A percentile compares a stretch with the other conserved stretches of the same genome.
Evolutionary conservation across 2,329 filamentous ascomycete genomes (phyloP).

Genomic region (Gaeumannomyces tritici): DNA sequence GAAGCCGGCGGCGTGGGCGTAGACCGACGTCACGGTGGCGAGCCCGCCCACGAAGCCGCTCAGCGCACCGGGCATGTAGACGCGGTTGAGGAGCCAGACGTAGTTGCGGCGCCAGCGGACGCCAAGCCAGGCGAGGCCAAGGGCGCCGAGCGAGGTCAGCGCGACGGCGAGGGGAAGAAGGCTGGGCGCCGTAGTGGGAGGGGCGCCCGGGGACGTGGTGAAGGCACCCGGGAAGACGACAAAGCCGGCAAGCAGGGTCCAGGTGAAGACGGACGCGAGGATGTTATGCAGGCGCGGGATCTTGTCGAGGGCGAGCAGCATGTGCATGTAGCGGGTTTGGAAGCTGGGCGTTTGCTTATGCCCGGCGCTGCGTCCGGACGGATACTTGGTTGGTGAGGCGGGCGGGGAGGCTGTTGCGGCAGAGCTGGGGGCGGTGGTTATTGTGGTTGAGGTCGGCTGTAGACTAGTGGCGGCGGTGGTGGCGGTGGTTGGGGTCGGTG

Average conservation of each 20-base stretch:
- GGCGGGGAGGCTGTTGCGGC: no score
- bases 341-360: constrained; percentile 2
- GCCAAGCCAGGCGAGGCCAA: constrained; percentile 33
- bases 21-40: constrained; percentile 38
- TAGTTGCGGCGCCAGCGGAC: constrained; percentile 36
- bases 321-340: constrained; percentile 28
- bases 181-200: constrained; percentile 24
- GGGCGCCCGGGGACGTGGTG: constrained; percentile 17
- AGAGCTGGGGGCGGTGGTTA: no score
- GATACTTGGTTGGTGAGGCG: neutral
- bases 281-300: constrained; percentile 37
- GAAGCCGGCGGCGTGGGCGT: constrained; percentile 32
- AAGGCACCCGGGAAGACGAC: constrained; percentile 43
- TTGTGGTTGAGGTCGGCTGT: no score
- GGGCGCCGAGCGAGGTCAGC: constrained; percentile 25
- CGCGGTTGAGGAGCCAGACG: constrained; percentile 41
- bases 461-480: no score
- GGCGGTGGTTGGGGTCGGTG: no score
- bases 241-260: constrained; percentile 42
- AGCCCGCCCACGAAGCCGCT: constrained; percentile 40
- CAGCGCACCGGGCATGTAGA: constrained; percentile 34
- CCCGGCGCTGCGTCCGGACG: neutral
- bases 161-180: constrained; percentile 26
- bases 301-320: constrained; percentile 35
- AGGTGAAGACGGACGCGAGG: constrained; percentile 32